Evolutionary conservation across 805 yeast species (phyloP), one percentile per base, ranked within the genome.

Genomic region (Wickerhamiella sergipiensis): DNA sequence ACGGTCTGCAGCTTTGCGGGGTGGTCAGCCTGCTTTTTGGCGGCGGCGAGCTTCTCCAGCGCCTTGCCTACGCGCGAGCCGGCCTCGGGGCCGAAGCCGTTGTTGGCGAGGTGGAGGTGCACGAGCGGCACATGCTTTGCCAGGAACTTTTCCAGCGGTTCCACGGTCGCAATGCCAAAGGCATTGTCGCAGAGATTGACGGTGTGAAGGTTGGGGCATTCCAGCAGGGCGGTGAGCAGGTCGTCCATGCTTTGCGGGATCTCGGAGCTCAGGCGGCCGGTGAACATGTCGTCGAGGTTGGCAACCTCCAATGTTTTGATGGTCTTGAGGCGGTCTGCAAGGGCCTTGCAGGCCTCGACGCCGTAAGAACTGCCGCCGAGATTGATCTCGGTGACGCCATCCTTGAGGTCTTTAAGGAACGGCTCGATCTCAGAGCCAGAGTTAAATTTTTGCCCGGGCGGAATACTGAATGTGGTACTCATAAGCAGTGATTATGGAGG

Each of bases 1-100:
- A 92, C 90, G 1, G 97, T 86, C 46, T 52, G 57, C 61, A 83
- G 81, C 63, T 88, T 75, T 31, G 72, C 68, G 50, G 77, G 69
- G 43, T 69, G 68, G 29, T 64, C 60, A n/a, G 66, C 64, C 47
- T 66, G 66, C 56, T 71, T 65, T 68, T 88, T 88, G 52, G 80
- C 81, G 48, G 65, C 66, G 19, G 92, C 79, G 56, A 90, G 75
- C 58, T 76, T 74, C 69, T 73, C 85, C 46, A 92, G 76, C 3
- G 95, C 85, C 60, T 80, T 79, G 53, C 97, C 99, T 55, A 92
- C 85, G 65, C 95, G 78, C 52, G 90, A 83, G 60, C 99, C 98
- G 0, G 97, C 95, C 65, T 84, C 84, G 23, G 99, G 99, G 36
- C 99, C 99, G 80, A 92, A 83, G 51, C 99, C 99, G 66, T 92